Conservation (phyloP, 139 green algal species). For the Pedinophyceae sp. region DNA sequence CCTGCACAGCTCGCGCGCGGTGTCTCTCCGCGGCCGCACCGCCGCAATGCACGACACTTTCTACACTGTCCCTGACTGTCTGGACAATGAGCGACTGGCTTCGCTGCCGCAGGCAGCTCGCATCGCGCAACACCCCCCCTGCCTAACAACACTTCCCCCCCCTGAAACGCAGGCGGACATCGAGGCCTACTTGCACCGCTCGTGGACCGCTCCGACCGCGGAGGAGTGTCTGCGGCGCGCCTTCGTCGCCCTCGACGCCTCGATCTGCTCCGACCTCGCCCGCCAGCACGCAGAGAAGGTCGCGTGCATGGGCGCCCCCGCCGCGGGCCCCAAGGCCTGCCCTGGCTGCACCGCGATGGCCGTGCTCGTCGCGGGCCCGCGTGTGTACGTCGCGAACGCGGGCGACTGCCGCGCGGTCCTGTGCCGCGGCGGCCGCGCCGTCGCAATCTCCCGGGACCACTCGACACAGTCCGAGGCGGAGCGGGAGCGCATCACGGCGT, state of each 20-base stretch:
- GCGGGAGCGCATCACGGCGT: conserved; percentile 39
- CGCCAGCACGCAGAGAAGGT: not conserved
- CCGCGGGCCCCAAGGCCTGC: conserved; percentile 17
- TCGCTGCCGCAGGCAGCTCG: too few relatives aligned
- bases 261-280: conserved; percentile 15
- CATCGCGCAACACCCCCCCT: too few relatives aligned
- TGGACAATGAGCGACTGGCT: too few relatives aligned
- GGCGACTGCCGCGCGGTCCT: conserved; percentile 79
- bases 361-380: conserved; percentile 27
- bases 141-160: not conserved
- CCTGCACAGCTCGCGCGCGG: conserved; percentile 15
- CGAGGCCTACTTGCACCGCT: too few relatives aligned
- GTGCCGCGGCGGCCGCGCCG: conserved; percentile 28
- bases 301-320: conserved; percentile 12
- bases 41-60: not conserved
- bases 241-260: conserved; percentile 24
- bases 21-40: not conserved
- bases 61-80: too few relatives aligned
- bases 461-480: conserved; percentile 48
- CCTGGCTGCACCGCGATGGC: conserved; percentile 60
- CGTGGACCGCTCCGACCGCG: conserved; percentile 4
- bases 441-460: conserved; percentile 63
- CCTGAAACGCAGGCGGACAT: not conserved
- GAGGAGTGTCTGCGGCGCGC: conserved; percentile 16
- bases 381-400: conserved; percentile 59